Evolutionary conservation across 805 yeast species (phyloP).

Genomic region (Ogataea methanolica): DNA sequence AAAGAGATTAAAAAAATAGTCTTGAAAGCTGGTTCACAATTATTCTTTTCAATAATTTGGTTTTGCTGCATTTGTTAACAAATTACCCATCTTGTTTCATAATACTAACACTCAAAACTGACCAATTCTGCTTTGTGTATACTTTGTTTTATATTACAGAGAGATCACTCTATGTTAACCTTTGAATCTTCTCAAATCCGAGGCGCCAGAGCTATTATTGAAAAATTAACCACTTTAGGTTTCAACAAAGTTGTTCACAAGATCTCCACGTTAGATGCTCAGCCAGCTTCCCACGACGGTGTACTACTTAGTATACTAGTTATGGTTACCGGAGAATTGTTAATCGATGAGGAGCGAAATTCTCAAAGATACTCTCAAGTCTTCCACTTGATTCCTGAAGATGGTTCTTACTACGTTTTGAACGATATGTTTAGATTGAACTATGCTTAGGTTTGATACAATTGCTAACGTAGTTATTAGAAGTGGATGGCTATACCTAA

Average conservation of each 20-base stretch:
- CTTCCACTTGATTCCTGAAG: slow-evolving; percentile 94
- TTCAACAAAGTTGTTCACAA: slow-evolving; percentile 91
- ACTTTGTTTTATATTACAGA: slow-evolving; percentile 29
- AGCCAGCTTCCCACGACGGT: slow-evolving; percentile 90
- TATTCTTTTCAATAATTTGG: too few relatives aligned
- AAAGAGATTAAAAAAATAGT: background rate
- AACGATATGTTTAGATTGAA: slow-evolving; percentile 96
- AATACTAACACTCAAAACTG: too few relatives aligned
- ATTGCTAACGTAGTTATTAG: background rate
- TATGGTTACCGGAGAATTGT: slow-evolving; percentile 94
- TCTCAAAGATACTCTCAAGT: slow-evolving; percentile 97
- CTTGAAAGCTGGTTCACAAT: too few relatives aligned
- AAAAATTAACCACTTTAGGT: slow-evolving; percentile 83
- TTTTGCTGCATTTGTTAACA: too few relatives aligned
- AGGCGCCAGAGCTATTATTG: slow-evolving; percentile 90
- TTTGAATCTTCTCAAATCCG: slow-evolving; percentile 92
- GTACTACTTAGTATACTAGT: slow-evolving; percentile 67
- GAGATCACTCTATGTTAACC: slow-evolving; percentile 96
- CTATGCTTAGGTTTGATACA: slow-evolving; percentile 44
- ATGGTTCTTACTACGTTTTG: slow-evolving; percentile 85
- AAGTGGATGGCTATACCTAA: too few relatives aligned
- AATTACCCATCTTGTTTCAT: too few relatives aligned
- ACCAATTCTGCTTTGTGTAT: too few relatives aligned
- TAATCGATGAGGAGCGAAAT: slow-evolving; percentile 90
- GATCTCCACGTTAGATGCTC: slow-evolving; percentile 94